Conservation (phyloP, 2,329 filamentous ascomycete species). For the Blastomyces parvus region DNA sequence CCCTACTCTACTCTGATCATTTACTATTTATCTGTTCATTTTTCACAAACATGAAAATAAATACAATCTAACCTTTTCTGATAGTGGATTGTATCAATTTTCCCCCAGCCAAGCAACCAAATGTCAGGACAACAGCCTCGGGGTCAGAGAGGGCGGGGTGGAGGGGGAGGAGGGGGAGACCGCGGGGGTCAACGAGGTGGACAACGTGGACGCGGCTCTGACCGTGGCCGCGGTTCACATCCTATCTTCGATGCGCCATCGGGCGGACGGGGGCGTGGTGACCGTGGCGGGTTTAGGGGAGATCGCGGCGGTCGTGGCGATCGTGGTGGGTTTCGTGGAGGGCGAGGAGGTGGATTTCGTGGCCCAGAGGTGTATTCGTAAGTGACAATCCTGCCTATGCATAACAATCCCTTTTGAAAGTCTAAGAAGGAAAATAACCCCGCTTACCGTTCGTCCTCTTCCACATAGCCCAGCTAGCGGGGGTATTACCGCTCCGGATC, state of each 20-base stretch:
- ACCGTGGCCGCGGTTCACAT: constrained; percentile 8
- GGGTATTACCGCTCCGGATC: constrained; percentile 17
- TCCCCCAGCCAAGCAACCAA: not conserved
- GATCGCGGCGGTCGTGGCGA: constrained; percentile 20
- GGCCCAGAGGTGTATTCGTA: constrained; percentile 23
- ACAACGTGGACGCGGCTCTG: constrained; percentile 8
- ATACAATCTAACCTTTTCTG: not conserved
- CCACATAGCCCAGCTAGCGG: constrained; percentile 19
- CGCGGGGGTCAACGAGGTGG: constrained; percentile 2
- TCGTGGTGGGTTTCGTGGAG: constrained; percentile 23
- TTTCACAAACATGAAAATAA: not conserved
- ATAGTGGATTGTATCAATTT: not conserved
- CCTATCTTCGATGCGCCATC: constrained; percentile 5
- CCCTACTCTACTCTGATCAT: not conserved
- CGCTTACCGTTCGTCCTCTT: not conserved
- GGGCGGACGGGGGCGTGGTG: constrained; percentile 16
- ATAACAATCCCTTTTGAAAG: not conserved
- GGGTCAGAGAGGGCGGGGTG: constrained; percentile 7
- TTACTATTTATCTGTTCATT: not conserved
- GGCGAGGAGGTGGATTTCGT: constrained; percentile 17
- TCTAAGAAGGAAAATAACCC: not conserved
- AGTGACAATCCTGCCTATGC: constrained; percentile 10
- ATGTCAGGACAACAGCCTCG: constrained; percentile 6
- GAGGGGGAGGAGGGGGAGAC: constrained; percentile 4
- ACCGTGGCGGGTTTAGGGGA: constrained; percentile 18